Base-by-base conservation (phyloP, 257 asterid species). In the Forsythia suspensa region DNA sequence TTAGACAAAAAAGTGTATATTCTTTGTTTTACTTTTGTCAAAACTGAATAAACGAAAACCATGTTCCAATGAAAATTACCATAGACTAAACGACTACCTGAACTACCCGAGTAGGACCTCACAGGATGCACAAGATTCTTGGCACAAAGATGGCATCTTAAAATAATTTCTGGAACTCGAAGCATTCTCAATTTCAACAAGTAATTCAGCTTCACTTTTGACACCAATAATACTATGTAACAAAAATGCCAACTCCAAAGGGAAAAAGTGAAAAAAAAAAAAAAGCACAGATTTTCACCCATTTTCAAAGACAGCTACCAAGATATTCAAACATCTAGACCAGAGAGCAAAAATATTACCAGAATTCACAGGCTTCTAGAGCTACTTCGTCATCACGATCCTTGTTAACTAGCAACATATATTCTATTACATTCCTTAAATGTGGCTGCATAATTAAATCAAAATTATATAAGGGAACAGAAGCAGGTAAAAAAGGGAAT, bases 301-400 rank as follows among this genome's bases (percentile, higher is more conserved):
- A 68, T 5, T n/a, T 16, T 65, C 51, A 21, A 8, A 4, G 44
- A 42, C 48, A 75, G 40, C 43, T 57, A 68, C 65, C 16, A 66
- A 71, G 7, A 51, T 20, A 55, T 68, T 57, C 72, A 77, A 43
- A 73, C 52, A 65, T 51, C 18, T 12, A 65, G 15, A 21, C 51
- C 18, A 63, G 55, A 38, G 77, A 48, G 66, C 37, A 83, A 61
- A 40, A 37, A 74, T 9, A 29, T 73, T 89, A 96, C 99, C 99
- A 96, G 86, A 96, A 94, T 89, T 96, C 99, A 90, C 99, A 96
- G 72, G 99, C 94, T 87, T 96, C 99, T 24, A 96, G 97, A 79
- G 99, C 93, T 88, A 94, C 98, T 81, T 96, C 99, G 11, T 94
- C 96, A 76, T 94, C 96, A 29, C 90, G 82, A 83, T 94, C 99